These are phyloP conservation scores for Cerioporus squamosus DNA, from an alignment of 1,284 basidiomycete species.

Conservation along the genomic window DNA sequence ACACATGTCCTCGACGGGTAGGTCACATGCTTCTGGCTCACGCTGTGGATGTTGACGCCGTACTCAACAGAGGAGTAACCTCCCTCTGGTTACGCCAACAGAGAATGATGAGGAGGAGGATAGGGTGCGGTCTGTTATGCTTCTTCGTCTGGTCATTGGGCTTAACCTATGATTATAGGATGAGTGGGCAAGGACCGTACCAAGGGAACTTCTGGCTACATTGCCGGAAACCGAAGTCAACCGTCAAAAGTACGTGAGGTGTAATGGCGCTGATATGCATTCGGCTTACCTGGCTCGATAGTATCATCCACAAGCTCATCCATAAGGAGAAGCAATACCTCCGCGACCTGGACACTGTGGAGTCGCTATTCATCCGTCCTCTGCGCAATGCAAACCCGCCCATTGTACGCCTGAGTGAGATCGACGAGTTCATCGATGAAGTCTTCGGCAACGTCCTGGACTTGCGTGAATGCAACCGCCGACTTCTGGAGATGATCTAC, in stretches of 20 bases:
- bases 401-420: constrained; percentile 64
- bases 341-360: constrained; percentile 86
- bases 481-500: constrained; percentile 84
- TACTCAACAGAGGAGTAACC: constrained; percentile 28
- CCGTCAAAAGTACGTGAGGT: constrained; percentile 71
- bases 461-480: constrained; percentile 80
- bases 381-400: constrained; percentile 74
- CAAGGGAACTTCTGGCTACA: constrained; percentile 65
- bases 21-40: constrained; percentile 23
- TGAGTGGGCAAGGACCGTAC: constrained; percentile 80
- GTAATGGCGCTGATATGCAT: background rate
- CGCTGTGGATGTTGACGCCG: background rate
- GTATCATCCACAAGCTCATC: constrained; percentile 93
- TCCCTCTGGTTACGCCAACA: constrained; percentile 24
- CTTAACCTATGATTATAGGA: constrained; percentile 35
- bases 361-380: constrained; percentile 83
- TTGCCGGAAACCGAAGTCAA: constrained; percentile 81
- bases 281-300: constrained; percentile 28
- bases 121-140: constrained; percentile 25
- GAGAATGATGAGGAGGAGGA: constrained; percentile 35
- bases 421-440: constrained; percentile 84
- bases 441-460: constrained; percentile 90
- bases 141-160: background rate
- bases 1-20: constrained; percentile 70
- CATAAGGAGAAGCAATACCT: constrained; percentile 91